Evolutionary conservation across 2,329 filamentous ascomycete species (phyloP).

Genomic region (Xylariaceae sp.): DNA sequence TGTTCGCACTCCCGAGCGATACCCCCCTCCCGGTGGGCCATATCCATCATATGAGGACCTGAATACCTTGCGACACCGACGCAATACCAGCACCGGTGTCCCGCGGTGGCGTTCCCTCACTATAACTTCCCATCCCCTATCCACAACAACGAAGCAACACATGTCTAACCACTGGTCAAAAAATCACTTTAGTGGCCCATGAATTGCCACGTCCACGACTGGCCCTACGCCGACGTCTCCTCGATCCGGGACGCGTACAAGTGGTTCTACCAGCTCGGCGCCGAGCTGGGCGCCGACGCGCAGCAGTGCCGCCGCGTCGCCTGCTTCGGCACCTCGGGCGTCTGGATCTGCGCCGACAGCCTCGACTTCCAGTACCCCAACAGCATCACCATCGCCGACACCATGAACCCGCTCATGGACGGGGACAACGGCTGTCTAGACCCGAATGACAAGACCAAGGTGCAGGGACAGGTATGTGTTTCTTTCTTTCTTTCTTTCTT

Average conservation of each 20-base stretch:
- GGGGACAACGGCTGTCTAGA: conserved; percentile 13
- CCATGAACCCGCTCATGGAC: conserved; percentile 15
- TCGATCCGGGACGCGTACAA: conserved; percentile 14
- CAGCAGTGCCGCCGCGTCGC: conserved; percentile 12
- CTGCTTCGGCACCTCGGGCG: conserved; percentile 9
- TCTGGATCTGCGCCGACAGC: conserved; percentile 15
- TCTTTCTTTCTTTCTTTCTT: not conserved
- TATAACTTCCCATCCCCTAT: too few relatives aligned
- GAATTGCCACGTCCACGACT: conserved; percentile 15
- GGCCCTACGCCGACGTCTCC: conserved; percentile 12
- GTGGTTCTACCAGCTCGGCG: conserved; percentile 14
- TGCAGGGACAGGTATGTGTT: conserved; percentile 13
- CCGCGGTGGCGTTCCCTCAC: too few relatives aligned
- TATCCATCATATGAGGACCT: not conserved
- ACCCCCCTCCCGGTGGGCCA: too few relatives aligned
- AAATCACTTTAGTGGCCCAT: conserved; percentile 16
- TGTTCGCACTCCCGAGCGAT: not conserved
- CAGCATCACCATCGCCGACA: conserved; percentile 12
- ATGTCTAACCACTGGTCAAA: not conserved
- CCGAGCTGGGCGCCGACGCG: conserved; percentile 10
- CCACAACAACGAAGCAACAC: too few relatives aligned
- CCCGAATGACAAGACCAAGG: conserved; percentile 5
- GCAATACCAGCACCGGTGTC: too few relatives aligned
- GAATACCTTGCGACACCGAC: too few relatives aligned
- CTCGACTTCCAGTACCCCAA: conserved; percentile 8